Evolutionary conservation across 2,329 filamentous ascomycete genomes (phyloP).

Genomic region (Colletotrichum sp.): DNA sequence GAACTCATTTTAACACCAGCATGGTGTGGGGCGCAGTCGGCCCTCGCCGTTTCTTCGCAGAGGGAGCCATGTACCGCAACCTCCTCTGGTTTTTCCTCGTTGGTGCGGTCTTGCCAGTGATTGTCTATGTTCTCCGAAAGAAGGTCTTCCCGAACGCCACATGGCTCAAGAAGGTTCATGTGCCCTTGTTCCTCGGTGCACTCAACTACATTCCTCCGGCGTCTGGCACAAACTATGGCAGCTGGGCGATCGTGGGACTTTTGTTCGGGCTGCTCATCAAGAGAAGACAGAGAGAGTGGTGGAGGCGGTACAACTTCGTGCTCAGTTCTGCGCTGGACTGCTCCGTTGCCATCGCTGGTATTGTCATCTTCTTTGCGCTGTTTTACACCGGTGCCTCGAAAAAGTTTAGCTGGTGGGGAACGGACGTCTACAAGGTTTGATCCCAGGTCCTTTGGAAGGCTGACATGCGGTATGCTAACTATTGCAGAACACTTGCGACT

Average conservation of each 20-base stretch:
- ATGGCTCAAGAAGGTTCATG: slow-evolving; percentile 30
- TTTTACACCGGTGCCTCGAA: slow-evolving; percentile 33
- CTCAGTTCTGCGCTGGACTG: slow-evolving; percentile 35
- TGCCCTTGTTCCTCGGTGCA: slow-evolving; percentile 33
- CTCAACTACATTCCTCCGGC: slow-evolving; percentile 37
- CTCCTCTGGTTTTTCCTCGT: slow-evolving; percentile 61
- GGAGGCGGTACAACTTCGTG: slow-evolving; percentile 35
- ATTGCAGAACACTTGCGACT: slow-evolving; percentile 15
- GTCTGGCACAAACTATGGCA: slow-evolving; percentile 35
- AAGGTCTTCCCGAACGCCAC: slow-evolving; percentile 16
- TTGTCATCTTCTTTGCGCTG: slow-evolving; percentile 38
- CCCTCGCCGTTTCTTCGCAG: slow-evolving; percentile 58
- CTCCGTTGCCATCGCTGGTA: slow-evolving; percentile 33
- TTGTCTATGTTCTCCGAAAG: slow-evolving; percentile 43
- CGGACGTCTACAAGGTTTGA: slow-evolving; percentile 24
- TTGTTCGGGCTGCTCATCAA: slow-evolving; percentile 31
- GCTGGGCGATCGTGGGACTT: slow-evolving; percentile 33
- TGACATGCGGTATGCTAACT: background rate
- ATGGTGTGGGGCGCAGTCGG: slow-evolving; percentile 64
- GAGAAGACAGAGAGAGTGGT: slow-evolving; percentile 29
- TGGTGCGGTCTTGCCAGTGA: slow-evolving; percentile 51
- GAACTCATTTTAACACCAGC: slow-evolving; percentile 55
- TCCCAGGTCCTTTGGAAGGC: accelerated
- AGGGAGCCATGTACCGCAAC: slow-evolving; percentile 51
- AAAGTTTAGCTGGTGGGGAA: slow-evolving; percentile 35